Conservation (phyloP, 331 rosid genomes). For the Arachis monticola region DNA sequence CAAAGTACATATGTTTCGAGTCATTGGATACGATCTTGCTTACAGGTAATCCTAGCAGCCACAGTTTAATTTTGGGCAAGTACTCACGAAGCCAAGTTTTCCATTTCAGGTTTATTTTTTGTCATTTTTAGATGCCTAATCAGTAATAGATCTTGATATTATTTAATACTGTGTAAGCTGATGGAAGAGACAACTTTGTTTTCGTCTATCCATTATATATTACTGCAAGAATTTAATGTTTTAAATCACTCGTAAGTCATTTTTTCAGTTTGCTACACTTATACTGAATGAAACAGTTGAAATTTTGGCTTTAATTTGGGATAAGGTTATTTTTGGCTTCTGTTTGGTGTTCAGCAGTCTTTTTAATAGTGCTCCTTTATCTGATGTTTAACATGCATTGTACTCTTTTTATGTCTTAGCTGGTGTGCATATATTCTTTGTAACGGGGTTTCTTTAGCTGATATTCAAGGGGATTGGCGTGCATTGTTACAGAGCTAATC, state of each 20-base stretch:
- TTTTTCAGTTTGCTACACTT: constrained; percentile 3
- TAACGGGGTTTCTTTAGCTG: too few relatives aligned
- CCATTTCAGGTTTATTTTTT: constrained; percentile 32
- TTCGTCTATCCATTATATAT: constrained; percentile 17
- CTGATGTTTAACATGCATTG: too few relatives aligned
- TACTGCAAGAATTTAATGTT: background rate
- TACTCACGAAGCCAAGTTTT: constrained; percentile 33
- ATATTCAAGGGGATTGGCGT: too few relatives aligned
- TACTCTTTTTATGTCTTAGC: too few relatives aligned
- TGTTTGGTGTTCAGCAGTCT: too few relatives aligned
- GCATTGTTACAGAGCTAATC: too few relatives aligned
- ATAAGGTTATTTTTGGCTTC: too few relatives aligned
- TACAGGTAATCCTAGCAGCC: constrained; percentile 63
- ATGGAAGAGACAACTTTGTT: background rate
- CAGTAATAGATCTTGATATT: constrained; percentile 26
- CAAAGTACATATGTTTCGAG: constrained; percentile 65
- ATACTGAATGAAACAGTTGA: background rate
- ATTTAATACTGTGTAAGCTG: constrained; percentile 1
- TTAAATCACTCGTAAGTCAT: background rate
- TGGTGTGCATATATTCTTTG: too few relatives aligned
- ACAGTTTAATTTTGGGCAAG: background rate
- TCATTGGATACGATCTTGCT: constrained; percentile 93
- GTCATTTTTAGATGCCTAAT: constrained; percentile 20
- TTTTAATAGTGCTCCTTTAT: too few relatives aligned
- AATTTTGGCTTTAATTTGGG: background rate